These are phyloP conservation scores for Kluyveromyces siamensis DNA, from an alignment of 805 yeast genomes.

Conservation along the genomic window DNA sequence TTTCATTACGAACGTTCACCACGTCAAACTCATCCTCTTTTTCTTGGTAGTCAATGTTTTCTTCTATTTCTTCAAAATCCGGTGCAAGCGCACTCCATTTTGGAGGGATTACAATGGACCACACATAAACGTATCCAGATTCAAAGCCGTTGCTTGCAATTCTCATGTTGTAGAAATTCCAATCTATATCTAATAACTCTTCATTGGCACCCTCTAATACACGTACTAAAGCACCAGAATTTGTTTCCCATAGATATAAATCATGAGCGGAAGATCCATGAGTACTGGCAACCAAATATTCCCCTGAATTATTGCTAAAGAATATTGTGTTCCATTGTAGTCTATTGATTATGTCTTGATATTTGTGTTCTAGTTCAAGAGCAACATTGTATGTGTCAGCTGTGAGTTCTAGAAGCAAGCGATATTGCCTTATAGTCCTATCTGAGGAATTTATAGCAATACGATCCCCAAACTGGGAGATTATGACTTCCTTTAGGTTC, in stretches of 20 bases:
- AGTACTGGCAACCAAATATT: constrained; percentile 82
- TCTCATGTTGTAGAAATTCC: constrained; percentile 70
- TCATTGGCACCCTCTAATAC: constrained; percentile 84
- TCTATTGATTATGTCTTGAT: constrained; percentile 83
- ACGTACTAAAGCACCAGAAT: constrained; percentile 78
- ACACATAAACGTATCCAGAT: constrained; percentile 68
- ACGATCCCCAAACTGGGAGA: constrained; percentile 51
- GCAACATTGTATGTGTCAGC: constrained; percentile 27
- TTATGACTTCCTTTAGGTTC: constrained; percentile 58
- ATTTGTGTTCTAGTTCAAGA: constrained; percentile 66
- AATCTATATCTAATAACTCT: constrained; percentile 75
- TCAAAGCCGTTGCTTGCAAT: constrained; percentile 82
- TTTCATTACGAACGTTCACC: constrained; percentile 54
- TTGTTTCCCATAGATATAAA: constrained; percentile 86
- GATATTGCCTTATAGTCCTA: constrained; percentile 55
- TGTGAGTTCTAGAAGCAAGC: constrained; percentile 7
- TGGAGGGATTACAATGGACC: constrained; percentile 79
- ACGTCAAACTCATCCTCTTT: constrained; percentile 88
- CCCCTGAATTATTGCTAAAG: constrained; percentile 65
- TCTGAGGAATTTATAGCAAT: constrained; percentile 73
- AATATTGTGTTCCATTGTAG: constrained; percentile 81
- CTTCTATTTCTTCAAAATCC: constrained; percentile 90
- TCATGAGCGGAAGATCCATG: constrained; percentile 78
- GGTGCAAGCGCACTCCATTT: constrained; percentile 97
- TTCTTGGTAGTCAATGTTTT: constrained; percentile 80